These are phyloP conservation scores for Xerocomus brunneocitrinus DNA, from an alignment of 768 basidiomycete genomes.

Conservation along the genomic window DNA sequence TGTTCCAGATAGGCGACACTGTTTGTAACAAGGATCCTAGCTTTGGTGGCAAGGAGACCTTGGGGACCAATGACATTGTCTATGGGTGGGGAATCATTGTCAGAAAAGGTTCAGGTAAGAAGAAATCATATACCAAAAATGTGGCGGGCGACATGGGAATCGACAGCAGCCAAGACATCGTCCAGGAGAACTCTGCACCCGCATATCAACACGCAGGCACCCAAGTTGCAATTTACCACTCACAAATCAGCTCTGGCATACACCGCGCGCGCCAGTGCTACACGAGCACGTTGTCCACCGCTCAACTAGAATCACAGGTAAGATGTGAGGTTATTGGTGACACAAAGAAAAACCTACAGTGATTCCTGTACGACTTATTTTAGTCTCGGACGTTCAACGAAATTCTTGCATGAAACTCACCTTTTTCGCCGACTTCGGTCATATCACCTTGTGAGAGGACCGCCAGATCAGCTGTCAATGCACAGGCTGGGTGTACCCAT, in stretches of 20 bases:
- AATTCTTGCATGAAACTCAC: slow-evolving; percentile 28
- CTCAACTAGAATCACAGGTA: slow-evolving; percentile 46
- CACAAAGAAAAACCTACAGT: slow-evolving; percentile 39
- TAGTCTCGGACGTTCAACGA: not conserved
- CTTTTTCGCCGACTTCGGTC: slow-evolving; percentile 85
- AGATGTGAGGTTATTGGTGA: slow-evolving; percentile 3
- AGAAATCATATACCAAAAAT: slow-evolving; percentile 29
- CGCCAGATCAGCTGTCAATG: slow-evolving; percentile 74
- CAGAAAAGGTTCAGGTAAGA: no score
- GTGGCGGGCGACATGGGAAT: no score
- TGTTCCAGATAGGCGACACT: no score
- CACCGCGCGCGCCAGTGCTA: slow-evolving; percentile 82
- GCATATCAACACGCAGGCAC: not conserved
- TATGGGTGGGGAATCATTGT: no score
- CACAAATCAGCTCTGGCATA: slow-evolving; percentile 90
- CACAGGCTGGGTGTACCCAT: slow-evolving; percentile 56
- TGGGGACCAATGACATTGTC: no score
- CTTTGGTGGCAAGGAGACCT: no score
- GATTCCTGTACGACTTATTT: slow-evolving; percentile 37
- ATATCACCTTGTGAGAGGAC: slow-evolving; percentile 78
- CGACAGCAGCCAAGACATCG: slow-evolving; percentile 83
- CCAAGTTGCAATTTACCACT: slow-evolving; percentile 15
- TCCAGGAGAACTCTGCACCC: slow-evolving; percentile 66
- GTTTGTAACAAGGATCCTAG: no score
- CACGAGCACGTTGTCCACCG: slow-evolving; percentile 81